Conservation (phyloP, 164 flowering plant genomes). For the Paratinospora sagittata region DNA sequence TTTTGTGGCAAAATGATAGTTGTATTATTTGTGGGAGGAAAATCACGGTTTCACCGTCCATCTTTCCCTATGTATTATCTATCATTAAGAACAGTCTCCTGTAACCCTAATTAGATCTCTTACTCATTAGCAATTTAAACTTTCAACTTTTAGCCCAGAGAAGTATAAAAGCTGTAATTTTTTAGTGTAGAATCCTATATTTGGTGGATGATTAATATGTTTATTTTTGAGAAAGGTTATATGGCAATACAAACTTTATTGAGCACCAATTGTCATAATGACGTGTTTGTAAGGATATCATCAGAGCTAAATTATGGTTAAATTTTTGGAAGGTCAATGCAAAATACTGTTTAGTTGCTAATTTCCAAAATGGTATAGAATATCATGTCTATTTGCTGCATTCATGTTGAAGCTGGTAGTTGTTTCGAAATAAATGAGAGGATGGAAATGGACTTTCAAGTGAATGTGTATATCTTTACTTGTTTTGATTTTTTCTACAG, state of each 20-base stretch:
- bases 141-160: too few relatives aligned
- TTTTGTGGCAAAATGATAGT: too few relatives aligned
- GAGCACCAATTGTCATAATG: neutral
- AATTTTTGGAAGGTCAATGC: neutral
- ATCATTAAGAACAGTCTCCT: neutral
- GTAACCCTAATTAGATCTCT: too few relatives aligned
- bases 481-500: slow-evolving; percentile 30
- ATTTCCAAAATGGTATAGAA: neutral
- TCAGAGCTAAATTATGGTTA: neutral
- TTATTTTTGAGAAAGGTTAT: neutral
- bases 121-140: too few relatives aligned
- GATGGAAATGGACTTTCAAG: neutral
- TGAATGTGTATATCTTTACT: neutral
- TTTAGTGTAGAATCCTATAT: too few relatives aligned
- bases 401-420: neutral
- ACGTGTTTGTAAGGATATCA: too few relatives aligned
- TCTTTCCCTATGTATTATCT: neutral
- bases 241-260: neutral
- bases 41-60: neutral
- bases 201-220: too few relatives aligned
- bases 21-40: too few relatives aligned
- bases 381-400: neutral
- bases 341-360: neutral
- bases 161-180: too few relatives aligned
- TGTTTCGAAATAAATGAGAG: neutral